Evolutionary conservation across 768 basidiomycete species (phyloP).

Genomic region (Cystofilobasidium ferigula): DNA sequence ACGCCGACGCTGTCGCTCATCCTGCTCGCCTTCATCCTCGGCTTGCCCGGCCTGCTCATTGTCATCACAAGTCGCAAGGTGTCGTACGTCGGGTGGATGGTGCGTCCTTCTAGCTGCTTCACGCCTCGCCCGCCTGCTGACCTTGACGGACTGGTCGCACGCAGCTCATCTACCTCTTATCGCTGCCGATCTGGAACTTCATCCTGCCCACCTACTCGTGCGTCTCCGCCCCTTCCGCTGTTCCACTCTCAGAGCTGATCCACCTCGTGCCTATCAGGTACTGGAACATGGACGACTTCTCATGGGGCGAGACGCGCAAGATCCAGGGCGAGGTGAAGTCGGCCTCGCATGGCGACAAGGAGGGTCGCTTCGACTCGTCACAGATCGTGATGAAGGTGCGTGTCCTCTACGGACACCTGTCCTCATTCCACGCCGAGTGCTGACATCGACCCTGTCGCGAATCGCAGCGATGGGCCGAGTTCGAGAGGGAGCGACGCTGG

Average conservation of each 20-base stretch:
- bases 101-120: not conserved
- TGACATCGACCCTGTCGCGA: too few species aligned
- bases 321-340: conserved; percentile 57
- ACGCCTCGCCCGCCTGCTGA: too few species aligned
- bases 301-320: conserved; percentile 89
- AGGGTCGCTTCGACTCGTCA: conserved; percentile 90
- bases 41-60: conserved; percentile 88
- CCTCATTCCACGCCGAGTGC: not conserved
- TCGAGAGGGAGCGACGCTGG: conserved; percentile 90
- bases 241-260: not conserved
- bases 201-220: conserved; percentile 87
- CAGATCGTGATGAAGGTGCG: conserved; percentile 84
- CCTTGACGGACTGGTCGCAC: too few species aligned
- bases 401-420: not conserved
- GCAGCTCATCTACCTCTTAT: conserved; percentile 61
- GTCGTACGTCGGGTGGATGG: conserved; percentile 79
- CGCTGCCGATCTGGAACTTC: conserved; percentile 94
- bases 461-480: conserved; percentile 77
- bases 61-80: conserved; percentile 90
- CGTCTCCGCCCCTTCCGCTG: too few species aligned
- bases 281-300: conserved; percentile 97
- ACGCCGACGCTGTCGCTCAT: conserved; percentile 74
- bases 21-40: conserved; percentile 84
- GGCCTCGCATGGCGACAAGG: conserved; percentile 72
- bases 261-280: conserved; percentile 44